Evolutionary conservation across 352 stramenopile genomes (phyloP).

Genomic region (Phytophthora capsici): DNA sequence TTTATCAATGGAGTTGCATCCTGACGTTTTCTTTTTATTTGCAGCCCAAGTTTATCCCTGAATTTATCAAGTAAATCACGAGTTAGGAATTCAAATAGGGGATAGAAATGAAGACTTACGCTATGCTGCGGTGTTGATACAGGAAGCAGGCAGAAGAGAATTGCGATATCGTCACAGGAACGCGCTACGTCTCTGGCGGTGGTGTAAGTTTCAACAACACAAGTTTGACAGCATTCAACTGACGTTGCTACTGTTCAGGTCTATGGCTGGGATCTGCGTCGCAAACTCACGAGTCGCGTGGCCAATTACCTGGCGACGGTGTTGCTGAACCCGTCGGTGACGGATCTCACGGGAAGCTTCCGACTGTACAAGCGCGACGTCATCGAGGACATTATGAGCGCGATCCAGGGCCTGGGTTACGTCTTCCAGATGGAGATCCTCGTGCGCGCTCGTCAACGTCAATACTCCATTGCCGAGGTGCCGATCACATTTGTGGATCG

Average conservation of each 20-base stretch:
- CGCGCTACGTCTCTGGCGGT: slow-evolving; percentile 93
- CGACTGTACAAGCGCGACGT: slow-evolving; percentile 96
- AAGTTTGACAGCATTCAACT: too few relatives aligned
- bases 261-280: slow-evolving; percentile 95
- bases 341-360: slow-evolving; percentile 98
- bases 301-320: slow-evolving; percentile 98
- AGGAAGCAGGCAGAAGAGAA: slow-evolving; percentile 78
- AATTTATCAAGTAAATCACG: slow-evolving; percentile 81
- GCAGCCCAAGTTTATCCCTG: slow-evolving; percentile 96
- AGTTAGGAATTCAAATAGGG: too few relatives aligned
- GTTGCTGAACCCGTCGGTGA: slow-evolving; percentile 94
- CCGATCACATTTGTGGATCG: slow-evolving; percentile 99
- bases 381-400: slow-evolving; percentile 94
- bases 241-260: slow-evolving; percentile 59
- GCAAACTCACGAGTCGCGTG: slow-evolving; percentile 96
- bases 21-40: slow-evolving; percentile 1
- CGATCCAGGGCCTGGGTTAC: slow-evolving; percentile 93
- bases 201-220: slow-evolving; percentile 72
- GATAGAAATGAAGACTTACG: slow-evolving; percentile 1
- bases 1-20: background rate
- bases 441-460: slow-evolving; percentile 91
- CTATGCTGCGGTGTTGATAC: slow-evolving; percentile 20
- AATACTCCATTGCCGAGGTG: slow-evolving; percentile 95
- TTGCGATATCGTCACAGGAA: slow-evolving; percentile 97
- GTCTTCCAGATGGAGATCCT: slow-evolving; percentile 99